A percentile compares a stretch with the other conserved stretches of the same genome.
These are phyloP conservation scores for Zoysia matrella DNA, from an alignment of 202 grass and related monocot species.

Conservation along the genomic window DNA sequence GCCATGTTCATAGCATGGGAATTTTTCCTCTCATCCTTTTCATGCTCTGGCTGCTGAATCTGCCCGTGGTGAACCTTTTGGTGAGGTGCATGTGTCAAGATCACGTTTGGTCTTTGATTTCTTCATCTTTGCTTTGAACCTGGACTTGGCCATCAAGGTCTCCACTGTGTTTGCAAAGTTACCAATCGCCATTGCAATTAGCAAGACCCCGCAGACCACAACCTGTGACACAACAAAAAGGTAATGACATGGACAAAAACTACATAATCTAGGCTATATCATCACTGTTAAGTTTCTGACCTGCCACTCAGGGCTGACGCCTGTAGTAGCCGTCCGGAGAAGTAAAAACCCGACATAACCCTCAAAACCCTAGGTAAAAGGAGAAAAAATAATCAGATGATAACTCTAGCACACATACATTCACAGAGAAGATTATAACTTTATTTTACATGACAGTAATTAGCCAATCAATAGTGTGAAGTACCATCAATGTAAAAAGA, in stretches of 20 bases:
- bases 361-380: conserved; percentile 74
- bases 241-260: conserved; percentile 11
- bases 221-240: conserved; percentile 54
- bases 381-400: neutral
- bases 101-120: conserved; percentile 82
- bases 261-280: neutral
- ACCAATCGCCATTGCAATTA: conserved; percentile 94
- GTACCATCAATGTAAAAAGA: too few relatives aligned
- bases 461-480: too few relatives aligned
- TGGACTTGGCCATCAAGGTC: conserved; percentile 81
- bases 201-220: conserved; percentile 80
- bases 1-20: conserved; percentile 16
- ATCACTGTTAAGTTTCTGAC: conserved; percentile 46
- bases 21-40: conserved; percentile 9
- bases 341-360: conserved; percentile 90
- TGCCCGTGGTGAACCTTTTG: conserved; percentile 35
- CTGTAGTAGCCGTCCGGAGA: conserved; percentile 73
- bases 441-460: too few relatives aligned
- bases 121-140: conserved; percentile 97
- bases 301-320: conserved; percentile 87
- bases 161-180: conserved; percentile 96
- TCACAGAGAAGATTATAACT: neutral
- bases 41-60: conserved; percentile 44
- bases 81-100: conserved; percentile 40
- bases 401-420: neutral